Evolutionary conservation across 2,329 filamentous ascomycete genomes (phyloP).

Genomic region (Stenocarpella maydis): DNA sequence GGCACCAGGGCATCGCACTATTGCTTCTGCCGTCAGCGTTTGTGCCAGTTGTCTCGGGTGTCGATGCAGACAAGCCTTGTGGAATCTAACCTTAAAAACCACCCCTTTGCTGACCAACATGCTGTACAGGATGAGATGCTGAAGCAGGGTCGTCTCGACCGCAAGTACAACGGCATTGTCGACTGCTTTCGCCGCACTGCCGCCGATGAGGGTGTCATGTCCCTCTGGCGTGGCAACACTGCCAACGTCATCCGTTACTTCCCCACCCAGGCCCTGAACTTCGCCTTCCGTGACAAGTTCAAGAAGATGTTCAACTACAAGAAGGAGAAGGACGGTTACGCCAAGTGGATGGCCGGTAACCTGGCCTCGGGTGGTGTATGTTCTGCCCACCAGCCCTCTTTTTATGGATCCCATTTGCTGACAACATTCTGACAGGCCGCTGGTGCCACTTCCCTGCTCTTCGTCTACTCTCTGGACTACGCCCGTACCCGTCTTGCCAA

Average conservation of each 20-base stretch:
- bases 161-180: conserved; percentile 90
- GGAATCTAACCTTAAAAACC: rapidly evolving
- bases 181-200: conserved; percentile 97
- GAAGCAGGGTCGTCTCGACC: conserved; percentile 96
- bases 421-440: conserved; percentile 69
- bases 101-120: conserved; percentile 43
- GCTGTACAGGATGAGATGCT: conserved; percentile 95
- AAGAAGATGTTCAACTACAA: conserved; percentile 99
- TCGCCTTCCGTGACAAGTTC: conserved; percentile 99
- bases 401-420: conserved; percentile 25
- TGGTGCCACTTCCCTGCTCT: conserved; percentile 99
- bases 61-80: too few species aligned
- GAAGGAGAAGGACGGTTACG: conserved; percentile 99
- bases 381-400: conserved; percentile 42
- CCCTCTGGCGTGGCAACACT: conserved; percentile 99
- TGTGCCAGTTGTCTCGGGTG: neutral
- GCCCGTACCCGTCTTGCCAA: conserved; percentile 99
- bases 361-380: conserved; percentile 99
- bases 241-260: conserved; percentile 99
- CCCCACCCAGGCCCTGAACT: conserved; percentile 99
- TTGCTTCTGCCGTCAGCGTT: neutral
- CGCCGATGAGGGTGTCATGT: conserved; percentile 89
- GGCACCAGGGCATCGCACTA: neutral
- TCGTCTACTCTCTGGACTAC: conserved; percentile 99
- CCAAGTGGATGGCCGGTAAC: conserved; percentile 99